Percentiles rank a stretch among this genome's conserved stretches.
phyloP scores from a whole-genome alignment of 1,139 yeast species.

The Diutina pseudorugosa region DNA sequence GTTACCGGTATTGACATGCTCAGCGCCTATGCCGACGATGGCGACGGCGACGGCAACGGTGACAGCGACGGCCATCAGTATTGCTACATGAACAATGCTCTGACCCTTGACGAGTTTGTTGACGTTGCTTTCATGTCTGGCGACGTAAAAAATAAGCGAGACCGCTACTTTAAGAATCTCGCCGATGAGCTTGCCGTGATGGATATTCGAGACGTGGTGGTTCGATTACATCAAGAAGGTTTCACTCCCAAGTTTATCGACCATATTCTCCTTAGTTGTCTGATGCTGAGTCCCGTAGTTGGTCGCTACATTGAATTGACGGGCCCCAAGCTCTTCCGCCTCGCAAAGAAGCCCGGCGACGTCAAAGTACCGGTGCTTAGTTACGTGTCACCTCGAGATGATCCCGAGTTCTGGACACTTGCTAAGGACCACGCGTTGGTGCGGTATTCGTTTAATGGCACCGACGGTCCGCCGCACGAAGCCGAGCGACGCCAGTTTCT shows the following conservation, averaged over 20 bases:
- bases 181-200: background rate
- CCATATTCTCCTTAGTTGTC: background rate
- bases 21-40: background rate
- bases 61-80: background rate
- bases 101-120: background rate
- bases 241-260: background rate
- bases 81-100: background rate
- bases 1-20: background rate
- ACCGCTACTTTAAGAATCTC: background rate
- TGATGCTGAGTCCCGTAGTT: background rate
- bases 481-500: background rate
- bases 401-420: slow-evolving; percentile 2
- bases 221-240: background rate
- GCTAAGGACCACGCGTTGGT: background rate
- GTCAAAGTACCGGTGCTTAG: background rate
- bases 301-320: background rate
- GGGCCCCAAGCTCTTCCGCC: background rate
- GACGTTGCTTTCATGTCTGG: background rate
- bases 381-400: background rate
- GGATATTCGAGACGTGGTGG: background rate
- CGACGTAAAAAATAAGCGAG: background rate
- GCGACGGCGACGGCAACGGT: background rate
- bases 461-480: background rate
- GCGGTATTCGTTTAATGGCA: background rate
- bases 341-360: background rate